Conservation (phyloP, 2,329 filamentous ascomycete species). For the Nothopassalora personata region DNA sequence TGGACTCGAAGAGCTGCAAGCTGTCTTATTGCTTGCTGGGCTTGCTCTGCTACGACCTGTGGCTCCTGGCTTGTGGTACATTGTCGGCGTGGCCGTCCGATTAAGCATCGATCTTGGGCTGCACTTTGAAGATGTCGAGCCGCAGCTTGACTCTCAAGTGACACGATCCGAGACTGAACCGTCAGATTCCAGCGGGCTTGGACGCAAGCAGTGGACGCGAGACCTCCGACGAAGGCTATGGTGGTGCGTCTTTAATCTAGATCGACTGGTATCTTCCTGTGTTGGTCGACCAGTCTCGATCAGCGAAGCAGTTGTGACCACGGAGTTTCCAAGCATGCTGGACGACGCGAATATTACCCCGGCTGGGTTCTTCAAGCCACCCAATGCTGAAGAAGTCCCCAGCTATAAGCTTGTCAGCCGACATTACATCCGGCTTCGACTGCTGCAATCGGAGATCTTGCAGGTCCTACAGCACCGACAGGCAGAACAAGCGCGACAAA, state of each 20-base stretch:
- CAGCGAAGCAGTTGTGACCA: conserved; percentile 93
- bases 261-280: conserved; percentile 89
- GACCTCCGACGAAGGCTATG: conserved; percentile 82
- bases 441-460: conserved; percentile 90
- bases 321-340: conserved; percentile 82
- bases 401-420: conserved; percentile 88
- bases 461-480: conserved; percentile 92
- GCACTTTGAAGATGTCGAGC: conserved; percentile 79
- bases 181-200: conserved; percentile 35
- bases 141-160: conserved; percentile 43
- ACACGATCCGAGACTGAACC: conserved; percentile 12
- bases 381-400: conserved; percentile 47
- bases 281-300: conserved; percentile 91
- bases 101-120: conserved; percentile 86
- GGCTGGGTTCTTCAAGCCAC: conserved; percentile 62
- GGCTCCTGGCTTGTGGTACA: conserved; percentile 93
- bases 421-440: conserved; percentile 83
- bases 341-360: conserved; percentile 86
- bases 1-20: conserved; percentile 87
- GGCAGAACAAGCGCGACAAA: conserved; percentile 67
- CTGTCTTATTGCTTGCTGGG: conserved; percentile 82
- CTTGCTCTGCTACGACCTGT: conserved; percentile 89
- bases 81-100: conserved; percentile 86
- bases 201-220: conserved; percentile 73
- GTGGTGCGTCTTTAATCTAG: conserved; percentile 92